These are phyloP conservation scores for Sisymbrium altissimum DNA, from an alignment of 345 rosid genomes.

Conservation along the genomic window DNA sequence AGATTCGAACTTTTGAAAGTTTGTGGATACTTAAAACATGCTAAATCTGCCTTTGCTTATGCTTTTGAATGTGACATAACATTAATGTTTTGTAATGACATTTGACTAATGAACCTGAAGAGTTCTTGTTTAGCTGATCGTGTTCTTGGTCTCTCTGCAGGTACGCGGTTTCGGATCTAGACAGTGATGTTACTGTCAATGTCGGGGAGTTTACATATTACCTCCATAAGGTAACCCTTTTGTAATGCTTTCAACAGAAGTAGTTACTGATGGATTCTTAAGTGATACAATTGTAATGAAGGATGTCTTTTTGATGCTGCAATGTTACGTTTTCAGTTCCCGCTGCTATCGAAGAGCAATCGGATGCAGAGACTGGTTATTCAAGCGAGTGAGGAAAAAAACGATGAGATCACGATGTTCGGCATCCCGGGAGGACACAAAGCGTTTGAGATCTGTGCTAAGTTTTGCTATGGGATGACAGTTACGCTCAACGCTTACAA, in stretches of 20 bases:
- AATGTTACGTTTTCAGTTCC: slow-evolving; percentile 57
- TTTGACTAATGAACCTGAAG: background rate
- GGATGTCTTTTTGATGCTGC: background rate
- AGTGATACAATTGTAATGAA: background rate
- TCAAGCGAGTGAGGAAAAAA: slow-evolving; percentile 49
- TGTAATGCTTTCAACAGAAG: background rate
- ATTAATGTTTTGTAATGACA: background rate
- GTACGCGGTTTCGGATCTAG: slow-evolving; percentile 69
- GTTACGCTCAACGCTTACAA: slow-evolving; percentile 85
- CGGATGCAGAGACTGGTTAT: slow-evolving; percentile 59
- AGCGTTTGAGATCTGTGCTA: slow-evolving; percentile 92
- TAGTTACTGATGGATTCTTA: background rate
- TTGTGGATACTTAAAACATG: background rate
- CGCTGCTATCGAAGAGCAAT: slow-evolving; percentile 83
- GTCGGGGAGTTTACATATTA: slow-evolving; percentile 75
- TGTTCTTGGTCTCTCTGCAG: slow-evolving; percentile 39
- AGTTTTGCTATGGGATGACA: slow-evolving; percentile 90
- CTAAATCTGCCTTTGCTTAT: background rate
- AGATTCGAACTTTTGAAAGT: background rate
- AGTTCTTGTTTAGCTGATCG: background rate
- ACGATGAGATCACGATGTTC: slow-evolving; percentile 49
- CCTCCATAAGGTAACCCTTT: slow-evolving; percentile 71
- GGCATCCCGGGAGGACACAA: slow-evolving; percentile 88
- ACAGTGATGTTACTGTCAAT: slow-evolving; percentile 61
- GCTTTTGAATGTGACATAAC: background rate